Percentiles rank a stretch among this genome's conserved stretches.
Evolutionary conservation across 2,329 filamentous ascomycete species (phyloP).

Genomic region (Tolypocladium inflatum): DNA sequence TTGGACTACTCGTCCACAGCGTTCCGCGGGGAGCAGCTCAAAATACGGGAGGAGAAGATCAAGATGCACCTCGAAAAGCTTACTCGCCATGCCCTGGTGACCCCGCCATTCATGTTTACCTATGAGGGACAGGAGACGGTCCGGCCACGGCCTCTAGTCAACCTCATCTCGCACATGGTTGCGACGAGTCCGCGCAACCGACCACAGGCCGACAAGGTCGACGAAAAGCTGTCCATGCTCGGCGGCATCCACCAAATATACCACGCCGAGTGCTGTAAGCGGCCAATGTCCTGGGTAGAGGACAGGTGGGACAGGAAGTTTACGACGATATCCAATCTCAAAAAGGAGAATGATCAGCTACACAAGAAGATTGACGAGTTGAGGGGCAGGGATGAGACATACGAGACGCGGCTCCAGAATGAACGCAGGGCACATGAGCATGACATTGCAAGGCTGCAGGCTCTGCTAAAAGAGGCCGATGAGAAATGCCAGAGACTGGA

Average conservation of each 20-base stretch:
- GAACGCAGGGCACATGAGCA: slow-evolving; percentile 24
- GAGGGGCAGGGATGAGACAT: slow-evolving; percentile 29
- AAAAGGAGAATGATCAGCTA: slow-evolving; percentile 21
- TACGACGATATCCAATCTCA: slow-evolving; percentile 15
- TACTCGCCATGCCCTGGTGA: slow-evolving; percentile 21
- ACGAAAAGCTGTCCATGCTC: slow-evolving; percentile 31
- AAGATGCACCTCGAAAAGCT: slow-evolving; percentile 23
- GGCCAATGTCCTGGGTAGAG: slow-evolving; percentile 24
- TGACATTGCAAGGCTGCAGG: slow-evolving; percentile 20
- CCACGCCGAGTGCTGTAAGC: slow-evolving; percentile 34
- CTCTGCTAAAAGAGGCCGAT: slow-evolving; percentile 25
- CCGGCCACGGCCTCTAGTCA: slow-evolving; percentile 28
- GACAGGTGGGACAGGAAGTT: slow-evolving; percentile 27
- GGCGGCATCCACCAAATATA: slow-evolving; percentile 39
- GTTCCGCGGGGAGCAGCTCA: slow-evolving; percentile 21
- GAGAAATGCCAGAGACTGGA: slow-evolving; percentile 19
- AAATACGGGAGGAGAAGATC: slow-evolving; percentile 23
- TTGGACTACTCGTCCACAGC: slow-evolving; percentile 18
- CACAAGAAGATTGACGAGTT: slow-evolving; percentile 23
- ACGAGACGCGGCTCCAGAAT: slow-evolving; percentile 26
- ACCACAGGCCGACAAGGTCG: slow-evolving; percentile 24
- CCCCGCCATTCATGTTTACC: slow-evolving; percentile 25
- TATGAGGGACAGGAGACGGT: slow-evolving; percentile 27
- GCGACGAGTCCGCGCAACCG: slow-evolving; percentile 20
- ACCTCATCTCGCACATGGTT: slow-evolving; percentile 26